Conservation (phyloP, 768 basidiomycete genomes). For the Mycena haematopus region DNA sequence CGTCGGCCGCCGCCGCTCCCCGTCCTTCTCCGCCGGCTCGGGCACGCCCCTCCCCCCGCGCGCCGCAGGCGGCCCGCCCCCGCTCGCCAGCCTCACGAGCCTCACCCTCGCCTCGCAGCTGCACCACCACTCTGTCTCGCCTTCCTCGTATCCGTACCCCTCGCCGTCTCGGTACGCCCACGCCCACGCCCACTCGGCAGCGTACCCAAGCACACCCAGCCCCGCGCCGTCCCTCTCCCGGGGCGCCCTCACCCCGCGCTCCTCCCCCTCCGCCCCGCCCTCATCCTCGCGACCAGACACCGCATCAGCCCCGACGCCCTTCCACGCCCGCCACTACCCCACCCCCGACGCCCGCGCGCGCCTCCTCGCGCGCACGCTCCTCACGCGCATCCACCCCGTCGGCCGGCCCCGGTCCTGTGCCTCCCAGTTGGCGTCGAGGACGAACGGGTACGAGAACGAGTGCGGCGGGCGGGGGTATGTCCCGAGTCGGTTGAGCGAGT, state of each 20-base stretch:
- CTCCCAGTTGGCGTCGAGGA: background rate
- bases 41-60: background rate
- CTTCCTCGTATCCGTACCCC: background rate
- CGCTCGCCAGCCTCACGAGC: background rate
- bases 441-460: slow-evolving; percentile 24
- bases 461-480: slow-evolving; percentile 19
- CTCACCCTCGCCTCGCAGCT: background rate
- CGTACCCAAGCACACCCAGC: background rate
- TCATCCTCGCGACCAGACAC: background rate
- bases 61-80: background rate
- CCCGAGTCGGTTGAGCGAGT: slow-evolving; percentile 27
- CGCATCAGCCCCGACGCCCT: slow-evolving; percentile 23
- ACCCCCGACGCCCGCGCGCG: slow-evolving; percentile 26
- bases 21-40: slow-evolving; percentile 28
- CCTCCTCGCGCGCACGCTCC: slow-evolving; percentile 30
- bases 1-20: slow-evolving; percentile 22
- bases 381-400: slow-evolving; percentile 30
- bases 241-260: background rate
- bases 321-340: slow-evolving; percentile 31
- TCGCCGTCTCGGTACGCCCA: background rate
- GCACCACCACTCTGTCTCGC: background rate
- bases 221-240: slow-evolving; percentile 10
- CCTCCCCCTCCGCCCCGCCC: background rate
- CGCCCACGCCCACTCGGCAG: background rate
- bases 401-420: slow-evolving; percentile 25